Base-by-base conservation (phyloP, 2,329 filamentous ascomycete species). In the Fusarium sp. region DNA sequence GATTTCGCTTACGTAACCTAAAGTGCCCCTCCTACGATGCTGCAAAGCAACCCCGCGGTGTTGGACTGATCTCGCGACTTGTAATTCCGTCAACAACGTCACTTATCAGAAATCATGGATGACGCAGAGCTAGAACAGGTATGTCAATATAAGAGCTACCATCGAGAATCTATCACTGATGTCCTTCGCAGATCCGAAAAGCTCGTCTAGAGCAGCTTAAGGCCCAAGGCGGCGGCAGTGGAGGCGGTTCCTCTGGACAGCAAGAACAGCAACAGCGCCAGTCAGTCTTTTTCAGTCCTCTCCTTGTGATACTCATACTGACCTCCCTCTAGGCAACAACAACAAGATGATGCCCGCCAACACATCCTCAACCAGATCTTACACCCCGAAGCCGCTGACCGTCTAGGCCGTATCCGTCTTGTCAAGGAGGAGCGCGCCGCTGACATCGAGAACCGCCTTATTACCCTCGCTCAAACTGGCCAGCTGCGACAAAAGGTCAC, bases 171-270 rank as follows among this genome's bases (percentile, higher is more conserved):
- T 3, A 7, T 29, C 7, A 31, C 50, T 71, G 10, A 72, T 50
- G 43, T 13, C 28, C 8, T 6, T 20, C 29, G 21, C 76, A 97
- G 92, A 98, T 98, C 78, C 87, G 95, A 78, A 92, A 93, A 80
- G 95, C 95, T 76, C 93, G 96, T 68, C 90, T 98, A 56, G 93
- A 95, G 81, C 94, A 99, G 84, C 91, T 98, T 72, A 96, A 97
- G 81, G 87, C 94, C 74, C 85, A 92, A 80, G 82, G 86, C 68
- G 84, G 84, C 63, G 86, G 82, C 46, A 82, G 83, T 64, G 79
- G 83, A 49, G 81, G 81, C 60, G 80, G 80, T 39, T 38, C 70
- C 6, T 67, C 70, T 38, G 84, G 79, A 53, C 80, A 82, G 50
- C 82, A 84, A 66, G 84, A 88, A 63, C 88, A 92, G 68, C 89